A percentile compares a stretch with the other conserved stretches of the same genome.
phyloP scores from a whole-genome alignment of 768 basidiomycete species.

The Collybiopsis confluens region DNA sequence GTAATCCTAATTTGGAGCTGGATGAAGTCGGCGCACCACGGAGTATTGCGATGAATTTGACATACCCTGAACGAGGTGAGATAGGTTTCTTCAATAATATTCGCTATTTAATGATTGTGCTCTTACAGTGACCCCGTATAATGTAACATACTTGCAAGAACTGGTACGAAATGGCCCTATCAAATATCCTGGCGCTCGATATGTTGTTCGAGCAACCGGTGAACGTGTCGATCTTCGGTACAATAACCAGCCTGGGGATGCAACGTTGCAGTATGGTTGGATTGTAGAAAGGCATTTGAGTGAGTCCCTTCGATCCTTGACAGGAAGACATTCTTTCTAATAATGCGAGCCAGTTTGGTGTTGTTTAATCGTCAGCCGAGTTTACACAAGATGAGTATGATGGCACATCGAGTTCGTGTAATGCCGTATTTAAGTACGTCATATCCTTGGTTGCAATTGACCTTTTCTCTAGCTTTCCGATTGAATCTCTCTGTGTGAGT shows the following conservation, averaged over 20 bases:
- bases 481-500: slow-evolving; percentile 95
- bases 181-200: slow-evolving; percentile 92
- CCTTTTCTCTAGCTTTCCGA: slow-evolving; percentile 71
- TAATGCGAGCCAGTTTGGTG: slow-evolving; percentile 75
- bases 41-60: slow-evolving; percentile 96
- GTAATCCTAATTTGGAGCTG: slow-evolving; percentile 93
- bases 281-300: slow-evolving; percentile 95
- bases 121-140: slow-evolving; percentile 99
- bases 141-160: slow-evolving; percentile 90
- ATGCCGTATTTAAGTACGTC: slow-evolving; percentile 97
- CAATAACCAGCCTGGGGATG: slow-evolving; percentile 92
- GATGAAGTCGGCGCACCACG: slow-evolving; percentile 96
- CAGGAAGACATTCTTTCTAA: too few species aligned
- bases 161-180: slow-evolving; percentile 96
- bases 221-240: slow-evolving; percentile 96
- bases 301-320: too few species aligned
- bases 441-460: background rate
- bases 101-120: too few species aligned
- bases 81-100: too few species aligned
- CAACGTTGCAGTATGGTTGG: slow-evolving; percentile 96
- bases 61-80: slow-evolving; percentile 92
- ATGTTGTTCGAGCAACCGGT: slow-evolving; percentile 94
- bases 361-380: slow-evolving; percentile 98
- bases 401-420: slow-evolving; percentile 95
- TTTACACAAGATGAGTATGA: slow-evolving; percentile 99